A percentile compares a stretch with the other conserved stretches of the same genome.
phyloP scores from a whole-genome alignment of 331 rosid genomes.

The Arachis monticola region DNA sequence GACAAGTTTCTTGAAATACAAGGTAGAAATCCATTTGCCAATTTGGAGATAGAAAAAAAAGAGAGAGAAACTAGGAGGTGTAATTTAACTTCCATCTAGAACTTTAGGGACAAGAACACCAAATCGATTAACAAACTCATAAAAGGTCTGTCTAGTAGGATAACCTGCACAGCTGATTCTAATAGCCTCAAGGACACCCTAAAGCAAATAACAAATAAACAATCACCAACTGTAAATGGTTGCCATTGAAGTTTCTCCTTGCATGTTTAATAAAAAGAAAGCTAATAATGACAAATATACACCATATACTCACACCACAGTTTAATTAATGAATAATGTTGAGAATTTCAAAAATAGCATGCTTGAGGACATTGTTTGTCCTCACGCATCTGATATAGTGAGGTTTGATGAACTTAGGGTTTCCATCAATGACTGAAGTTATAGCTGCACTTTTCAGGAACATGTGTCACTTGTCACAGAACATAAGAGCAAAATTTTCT shows the following conservation, averaged over 20 bases:
- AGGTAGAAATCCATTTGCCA: not conserved
- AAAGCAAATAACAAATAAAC: constrained; percentile 40
- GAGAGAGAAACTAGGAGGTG: constrained; percentile 37
- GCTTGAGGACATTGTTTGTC: constrained; percentile 94
- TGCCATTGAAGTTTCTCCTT: constrained; percentile 23
- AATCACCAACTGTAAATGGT: constrained; percentile 32
- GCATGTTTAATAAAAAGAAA: constrained; percentile 31
- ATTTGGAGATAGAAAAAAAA: constrained; percentile 11
- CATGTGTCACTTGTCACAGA: constrained; percentile 33
- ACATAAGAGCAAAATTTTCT: constrained; percentile 11
- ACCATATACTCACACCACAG: constrained; percentile 87
- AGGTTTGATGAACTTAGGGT: constrained; percentile 88
- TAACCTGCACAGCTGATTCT: constrained; percentile 99
- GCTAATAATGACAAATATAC: constrained; percentile 34
- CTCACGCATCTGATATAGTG: constrained; percentile 99
- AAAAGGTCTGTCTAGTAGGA: constrained; percentile 93
- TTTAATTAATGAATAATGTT: constrained; percentile 92
- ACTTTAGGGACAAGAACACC: constrained; percentile 97
- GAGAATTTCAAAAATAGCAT: constrained; percentile 87
- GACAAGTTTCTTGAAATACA: constrained; percentile 17
- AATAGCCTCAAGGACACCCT: constrained; percentile 99
- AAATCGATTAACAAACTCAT: constrained; percentile 90
- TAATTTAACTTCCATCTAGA: constrained; percentile 84
- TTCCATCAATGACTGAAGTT: constrained; percentile 99
- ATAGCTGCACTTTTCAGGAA: constrained; percentile 67